Conservation (phyloP, 306 rosid species). For the Styphnolobium japonicum region DNA sequence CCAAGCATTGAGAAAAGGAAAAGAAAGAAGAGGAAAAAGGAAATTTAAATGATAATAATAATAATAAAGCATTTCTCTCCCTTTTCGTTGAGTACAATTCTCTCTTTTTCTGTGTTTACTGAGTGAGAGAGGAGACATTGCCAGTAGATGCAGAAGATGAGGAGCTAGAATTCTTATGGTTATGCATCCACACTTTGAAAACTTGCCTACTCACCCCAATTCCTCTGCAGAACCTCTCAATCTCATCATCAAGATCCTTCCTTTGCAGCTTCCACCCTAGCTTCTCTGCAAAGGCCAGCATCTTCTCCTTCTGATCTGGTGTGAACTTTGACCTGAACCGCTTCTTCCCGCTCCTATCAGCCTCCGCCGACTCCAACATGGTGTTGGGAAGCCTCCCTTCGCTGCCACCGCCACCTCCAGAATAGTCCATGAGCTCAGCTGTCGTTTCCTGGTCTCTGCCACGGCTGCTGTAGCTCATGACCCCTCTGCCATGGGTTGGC, state of each 20-base stretch:
- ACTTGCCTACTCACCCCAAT: slow-evolving; percentile 70
- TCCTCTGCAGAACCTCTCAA: slow-evolving; percentile 67
- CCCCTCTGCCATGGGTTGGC: background rate
- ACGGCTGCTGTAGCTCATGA: slow-evolving; percentile 21
- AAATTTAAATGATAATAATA: background rate
- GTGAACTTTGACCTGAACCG: slow-evolving; percentile 73
- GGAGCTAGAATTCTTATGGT: slow-evolving; percentile 64
- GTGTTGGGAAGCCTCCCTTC: background rate
- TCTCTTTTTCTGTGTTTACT: slow-evolving; percentile 14
- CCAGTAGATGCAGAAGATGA: slow-evolving; percentile 49
- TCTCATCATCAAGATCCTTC: slow-evolving; percentile 73
- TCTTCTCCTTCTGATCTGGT: slow-evolving; percentile 78
- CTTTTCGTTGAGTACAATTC: background rate
- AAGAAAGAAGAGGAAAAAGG: background rate
- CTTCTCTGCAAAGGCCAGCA: slow-evolving; percentile 83
- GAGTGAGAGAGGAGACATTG: slow-evolving; percentile 67
- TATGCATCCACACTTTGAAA: slow-evolving; percentile 93
- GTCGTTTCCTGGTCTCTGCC: slow-evolving; percentile 5
- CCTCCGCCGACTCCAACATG: slow-evolving; percentile 18
- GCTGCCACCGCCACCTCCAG: slow-evolving; percentile 4
- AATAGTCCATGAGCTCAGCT: slow-evolving; percentile 39
- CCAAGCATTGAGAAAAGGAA: background rate
- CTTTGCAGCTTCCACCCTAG: slow-evolving; percentile 82
- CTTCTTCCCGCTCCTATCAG: slow-evolving; percentile 49
- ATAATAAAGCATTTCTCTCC: no score